Percentiles rank a stretch among this genome's conserved stretches.
Evolutionary conservation across 2,329 filamentous ascomycete genomes (phyloP).

Genomic region (Proliferodiscus dingleyae): DNA sequence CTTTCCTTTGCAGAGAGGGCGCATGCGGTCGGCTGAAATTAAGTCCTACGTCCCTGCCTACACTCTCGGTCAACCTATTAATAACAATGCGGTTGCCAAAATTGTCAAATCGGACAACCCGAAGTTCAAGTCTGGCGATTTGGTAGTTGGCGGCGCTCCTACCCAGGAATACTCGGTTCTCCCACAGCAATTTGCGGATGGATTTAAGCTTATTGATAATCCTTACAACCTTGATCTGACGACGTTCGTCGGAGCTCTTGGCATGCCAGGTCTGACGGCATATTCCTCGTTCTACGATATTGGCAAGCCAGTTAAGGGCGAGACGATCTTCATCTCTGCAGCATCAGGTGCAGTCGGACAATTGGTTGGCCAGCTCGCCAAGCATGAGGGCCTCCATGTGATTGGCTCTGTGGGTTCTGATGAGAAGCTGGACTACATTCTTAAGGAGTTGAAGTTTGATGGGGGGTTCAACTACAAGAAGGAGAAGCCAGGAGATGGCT

Average conservation of each 20-base stretch:
- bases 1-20: constrained; percentile 55
- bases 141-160: constrained; percentile 53
- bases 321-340: constrained; percentile 73
- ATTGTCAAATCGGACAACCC: constrained; percentile 65
- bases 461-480: constrained; percentile 78
- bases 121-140: constrained; percentile 62
- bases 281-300: constrained; percentile 72
- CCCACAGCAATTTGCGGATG: constrained; percentile 36
- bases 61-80: constrained; percentile 56
- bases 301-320: constrained; percentile 68
- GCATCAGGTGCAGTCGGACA: constrained; percentile 72
- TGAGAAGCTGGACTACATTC: constrained; percentile 69
- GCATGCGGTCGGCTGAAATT: constrained; percentile 60
- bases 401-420: constrained; percentile 74
- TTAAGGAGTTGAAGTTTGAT: constrained; percentile 68
- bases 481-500: constrained; percentile 59
- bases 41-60: constrained; percentile 67
- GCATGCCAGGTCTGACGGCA: constrained; percentile 74
- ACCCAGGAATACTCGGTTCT: constrained; percentile 65
- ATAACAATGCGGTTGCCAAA: constrained; percentile 58
- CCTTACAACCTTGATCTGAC: constrained; percentile 60
- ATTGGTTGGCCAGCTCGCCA: constrained; percentile 72
- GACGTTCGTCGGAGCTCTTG: constrained; percentile 69
- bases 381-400: constrained; percentile 68
- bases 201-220: constrained; percentile 59